Conservation (phyloP, 345 rosid genomes). For the Salix suchowensis region DNA sequence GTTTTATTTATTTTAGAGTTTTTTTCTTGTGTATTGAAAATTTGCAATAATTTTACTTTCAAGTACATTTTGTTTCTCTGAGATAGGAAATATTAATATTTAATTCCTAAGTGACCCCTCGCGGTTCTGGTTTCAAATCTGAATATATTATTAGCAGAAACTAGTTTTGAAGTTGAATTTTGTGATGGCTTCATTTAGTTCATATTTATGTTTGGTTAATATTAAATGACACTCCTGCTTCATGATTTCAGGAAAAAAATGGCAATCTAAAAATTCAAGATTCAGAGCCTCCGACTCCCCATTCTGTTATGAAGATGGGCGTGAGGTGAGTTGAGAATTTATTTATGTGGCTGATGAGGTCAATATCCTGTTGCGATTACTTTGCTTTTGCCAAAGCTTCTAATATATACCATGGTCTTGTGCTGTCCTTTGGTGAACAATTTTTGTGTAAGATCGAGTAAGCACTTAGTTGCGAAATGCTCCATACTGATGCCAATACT, state of each 20-base stretch:
- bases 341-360: not conserved
- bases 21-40: no score
- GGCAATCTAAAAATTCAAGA: slow-evolving; percentile 77
- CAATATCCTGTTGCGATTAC: not conserved
- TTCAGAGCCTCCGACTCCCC: slow-evolving; percentile 96
- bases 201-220: not conserved
- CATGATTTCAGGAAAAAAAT: slow-evolving; percentile 67
- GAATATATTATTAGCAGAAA: not conserved
- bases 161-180: not conserved
- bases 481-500: not conserved
- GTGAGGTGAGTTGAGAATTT: slow-evolving; percentile 50
- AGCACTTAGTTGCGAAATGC: not conserved
- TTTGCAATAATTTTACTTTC: not conserved
- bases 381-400: not conserved
- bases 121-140: not conserved
- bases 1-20: not conserved
- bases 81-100: not conserved
- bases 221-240: slow-evolving; percentile 6
- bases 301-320: slow-evolving; percentile 73
- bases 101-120: not conserved
- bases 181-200: not conserved
- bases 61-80: not conserved
- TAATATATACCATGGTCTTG: slow-evolving; percentile 5
- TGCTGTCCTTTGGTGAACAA: not conserved
- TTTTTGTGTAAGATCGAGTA: not conserved